Conservation (phyloP, 1,139 yeast genomes). For the Yamadazyma diddensiae region DNA sequence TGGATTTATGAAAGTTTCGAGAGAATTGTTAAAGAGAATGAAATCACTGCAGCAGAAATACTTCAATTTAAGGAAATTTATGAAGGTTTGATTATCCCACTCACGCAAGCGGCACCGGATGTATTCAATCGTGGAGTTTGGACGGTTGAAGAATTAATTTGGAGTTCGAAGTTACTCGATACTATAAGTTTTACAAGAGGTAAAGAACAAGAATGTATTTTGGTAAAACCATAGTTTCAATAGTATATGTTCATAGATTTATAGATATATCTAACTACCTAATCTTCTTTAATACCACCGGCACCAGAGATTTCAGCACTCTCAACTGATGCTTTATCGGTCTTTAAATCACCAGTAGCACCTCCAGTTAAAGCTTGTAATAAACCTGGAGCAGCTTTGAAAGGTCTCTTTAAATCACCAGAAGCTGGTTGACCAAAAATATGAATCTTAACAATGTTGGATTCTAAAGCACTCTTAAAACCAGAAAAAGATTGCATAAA, state of each 20-base stretch:
- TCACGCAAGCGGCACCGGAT: constrained; percentile 57
- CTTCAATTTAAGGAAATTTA: constrained; percentile 54
- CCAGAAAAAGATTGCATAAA: constrained; percentile 93
- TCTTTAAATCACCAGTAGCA: constrained; percentile 50
- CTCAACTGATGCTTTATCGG: constrained; percentile 85
- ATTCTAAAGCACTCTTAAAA: constrained; percentile 84
- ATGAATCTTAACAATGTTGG: constrained; percentile 90
- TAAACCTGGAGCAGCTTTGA: constrained; percentile 83
- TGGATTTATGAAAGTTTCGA: constrained; percentile 50
- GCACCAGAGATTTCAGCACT: constrained; percentile 81
- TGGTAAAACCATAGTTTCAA: constrained; percentile 33
- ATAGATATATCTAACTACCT: constrained; percentile 17
- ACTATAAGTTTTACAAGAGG: constrained; percentile 57
- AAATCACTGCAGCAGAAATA: constrained; percentile 46
- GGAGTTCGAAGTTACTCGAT: constrained; percentile 61
- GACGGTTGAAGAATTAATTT: constrained; percentile 57
- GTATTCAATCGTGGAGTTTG: constrained; percentile 59
- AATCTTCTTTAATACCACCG: constrained; percentile 92
- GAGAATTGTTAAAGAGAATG: constrained; percentile 30
- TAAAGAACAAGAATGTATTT: constrained; percentile 57
- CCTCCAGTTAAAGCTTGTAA: constrained; percentile 65
- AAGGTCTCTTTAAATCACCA: constrained; percentile 96
- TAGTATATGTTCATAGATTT: constrained; percentile 1
- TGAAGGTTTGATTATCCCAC: constrained; percentile 52
- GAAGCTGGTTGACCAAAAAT: constrained; percentile 77